Evolutionary conservation across 345 rosid species (phyloP), one percentile per base, ranked within the genome.

Genomic region (Noccaea bulbosa): DNA sequence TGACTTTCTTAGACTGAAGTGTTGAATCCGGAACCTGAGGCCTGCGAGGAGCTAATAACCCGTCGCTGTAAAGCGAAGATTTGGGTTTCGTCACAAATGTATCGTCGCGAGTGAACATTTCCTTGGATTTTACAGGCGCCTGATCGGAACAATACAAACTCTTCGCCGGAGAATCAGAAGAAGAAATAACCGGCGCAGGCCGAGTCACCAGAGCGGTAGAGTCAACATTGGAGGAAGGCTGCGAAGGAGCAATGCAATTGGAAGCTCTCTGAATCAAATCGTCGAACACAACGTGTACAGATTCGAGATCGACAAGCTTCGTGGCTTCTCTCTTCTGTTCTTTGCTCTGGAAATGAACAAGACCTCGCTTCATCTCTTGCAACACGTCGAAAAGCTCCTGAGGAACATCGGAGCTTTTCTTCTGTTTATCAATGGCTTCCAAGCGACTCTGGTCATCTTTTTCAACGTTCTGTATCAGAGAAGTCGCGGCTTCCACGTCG

Each of bases 231-330:
- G 86, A 45, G 14, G 84, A 67, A 48, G 84, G 62, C 5, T 83
- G 62, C 5, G 88, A 68, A 5, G 88, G 72, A 46, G 82, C 74
- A 37, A 91, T 51, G 50, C 98, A 94, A 51, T 67, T 61, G 5
- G 93, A 86, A 67, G 98, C 99, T 81, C 93, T 88, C 71, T 89
- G 96, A 59, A 94, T 85, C 65, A 76, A 82, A 12, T 86, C 93
- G 69, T 91, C 97, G 78, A 91, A 94, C 71, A 85, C 8, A 0
- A 79, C 57, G 60, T 94, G 99, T 24, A 79, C 60, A 53, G 72
- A 75, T 55, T 94, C 97, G 15, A 94, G 91, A 81, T 94, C 96
- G 41, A 94, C 84, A 55, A 94, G 22, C 65, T 82, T 86, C 53
- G 69, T 8, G 0, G 98, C 93, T 70, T 94, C 96, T 60, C 85